Conservation (phyloP, 495 filamentous ascomycete genomes). For the Xylaria cubensis region DNA sequence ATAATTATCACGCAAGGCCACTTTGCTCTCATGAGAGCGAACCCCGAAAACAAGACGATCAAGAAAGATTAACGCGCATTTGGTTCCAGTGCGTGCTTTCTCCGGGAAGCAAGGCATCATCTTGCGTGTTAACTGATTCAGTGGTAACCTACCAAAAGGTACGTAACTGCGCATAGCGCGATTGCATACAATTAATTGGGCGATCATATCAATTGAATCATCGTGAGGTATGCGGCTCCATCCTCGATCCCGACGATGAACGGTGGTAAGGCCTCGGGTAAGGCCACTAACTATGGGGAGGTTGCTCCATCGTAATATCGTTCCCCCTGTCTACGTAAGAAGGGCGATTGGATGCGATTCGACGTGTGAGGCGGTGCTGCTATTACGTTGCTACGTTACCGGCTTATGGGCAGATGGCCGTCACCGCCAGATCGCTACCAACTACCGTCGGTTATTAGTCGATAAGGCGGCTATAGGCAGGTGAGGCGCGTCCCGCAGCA, state of each 20-base stretch:
- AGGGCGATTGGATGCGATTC: constrained; percentile 21
- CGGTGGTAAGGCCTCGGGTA: background rate
- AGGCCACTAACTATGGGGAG: constrained; percentile 16
- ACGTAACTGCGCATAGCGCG: background rate
- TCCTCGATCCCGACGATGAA: constrained; percentile 1
- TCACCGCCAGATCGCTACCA: constrained; percentile 30
- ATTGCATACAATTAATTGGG: background rate
- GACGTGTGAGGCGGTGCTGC: constrained; percentile 26
- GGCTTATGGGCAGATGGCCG: constrained; percentile 19
- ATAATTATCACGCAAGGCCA: background rate
- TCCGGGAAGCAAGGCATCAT: background rate
- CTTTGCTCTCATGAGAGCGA: background rate
- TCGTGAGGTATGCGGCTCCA: constrained; percentile 17
- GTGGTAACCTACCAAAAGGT: background rate
- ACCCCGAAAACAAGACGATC: background rate
- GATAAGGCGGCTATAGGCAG: constrained; percentile 21
- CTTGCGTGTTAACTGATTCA: background rate
- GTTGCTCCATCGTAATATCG: background rate
- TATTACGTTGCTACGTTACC: constrained; percentile 24
- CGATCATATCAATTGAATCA: constrained; percentile 11
- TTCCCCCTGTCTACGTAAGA: constrained; percentile 7
- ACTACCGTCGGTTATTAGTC: constrained; percentile 18
- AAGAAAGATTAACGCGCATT: background rate
- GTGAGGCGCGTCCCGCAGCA: constrained; percentile 20
- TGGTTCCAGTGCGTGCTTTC: constrained; percentile 8